Conservation (phyloP, 2,329 filamentous ascomycete genomes). For the Colletotrichum cordylinicola region DNA sequence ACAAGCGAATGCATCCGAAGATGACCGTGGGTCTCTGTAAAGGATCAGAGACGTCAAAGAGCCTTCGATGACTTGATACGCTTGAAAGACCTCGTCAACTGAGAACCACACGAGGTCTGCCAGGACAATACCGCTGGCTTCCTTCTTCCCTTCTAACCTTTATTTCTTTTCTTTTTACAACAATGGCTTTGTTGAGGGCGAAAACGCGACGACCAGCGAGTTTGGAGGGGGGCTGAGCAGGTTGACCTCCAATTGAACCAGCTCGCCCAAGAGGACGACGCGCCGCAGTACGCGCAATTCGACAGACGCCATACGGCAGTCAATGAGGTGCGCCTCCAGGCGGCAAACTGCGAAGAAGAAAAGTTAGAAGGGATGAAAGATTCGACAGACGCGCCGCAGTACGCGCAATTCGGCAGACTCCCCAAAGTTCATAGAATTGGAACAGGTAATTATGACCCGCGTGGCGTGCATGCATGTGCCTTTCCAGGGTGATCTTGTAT, state of each 20-base stretch:
- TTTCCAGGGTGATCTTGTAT: not conserved
- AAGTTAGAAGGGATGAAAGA: too few relatives aligned
- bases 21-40: not conserved
- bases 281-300: not conserved
- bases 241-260: not conserved
- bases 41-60: not conserved
- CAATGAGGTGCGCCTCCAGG: too few relatives aligned
- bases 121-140: not conserved
- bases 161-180: not conserved
- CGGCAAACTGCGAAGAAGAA: too few relatives aligned
- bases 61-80: not conserved
- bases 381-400: too few relatives aligned
- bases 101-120: not conserved
- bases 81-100: not conserved
- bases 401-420: not conserved
- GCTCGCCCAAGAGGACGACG: not conserved
- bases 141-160: not conserved
- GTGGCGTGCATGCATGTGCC: not conserved
- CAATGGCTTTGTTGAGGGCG: not conserved
- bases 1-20: not conserved
- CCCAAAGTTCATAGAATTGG: not conserved
- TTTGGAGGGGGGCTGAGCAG: not conserved
- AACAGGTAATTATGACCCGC: not conserved
- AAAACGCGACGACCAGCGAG: not conserved
- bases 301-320: not conserved